Evolutionary conservation across 148 eudicot species (phyloP), one percentile per base, ranked within the genome.

Genomic region (Fagopyrum esculentum): DNA sequence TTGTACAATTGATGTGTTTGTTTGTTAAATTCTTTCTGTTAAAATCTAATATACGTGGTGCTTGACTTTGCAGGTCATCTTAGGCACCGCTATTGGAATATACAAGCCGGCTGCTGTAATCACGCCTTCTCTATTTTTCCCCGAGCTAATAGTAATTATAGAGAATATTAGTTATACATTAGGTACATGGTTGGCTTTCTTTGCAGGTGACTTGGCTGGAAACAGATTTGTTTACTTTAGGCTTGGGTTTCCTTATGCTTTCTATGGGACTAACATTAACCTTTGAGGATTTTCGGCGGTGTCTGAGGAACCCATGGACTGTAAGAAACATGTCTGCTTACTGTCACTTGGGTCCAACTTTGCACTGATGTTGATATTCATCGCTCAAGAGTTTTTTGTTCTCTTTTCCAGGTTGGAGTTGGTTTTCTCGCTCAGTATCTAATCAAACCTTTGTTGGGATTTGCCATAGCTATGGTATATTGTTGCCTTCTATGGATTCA

Each of bases 221-320:
- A 82, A 92, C 98, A 45, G 99, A 96, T 81, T 88, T 92, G 59
- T 96, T 96, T 79, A 96, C 99, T 61, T 79, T 87, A 78, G 98
- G 98, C 46, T 85, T 96, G 88, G 98, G 99, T 75, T 96, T 96
- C 78, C 99, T 96, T 77, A 96, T 96, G 99, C 97, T 96, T 82
- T 96, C 98, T 45, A 96, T 96, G 99, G 99, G 99, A 59, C 80
- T 92, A 89, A 96, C 98, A 17, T 87, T 96, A 77, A 96, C 89
- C 71, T 96, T 96, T 85, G 98, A 92, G 50, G 99, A 96, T 75
- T 92, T 96, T 81, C 87, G 86, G 82, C 86, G 99, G 78, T 96
- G 99, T 82, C 82, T 96, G 75, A 85, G 98, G 69, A 96, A 96
- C 75, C 99, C 97, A 35, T 92, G 99, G 97, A 92, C 98, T 77